A percentile compares a stretch with the other conserved stretches of the same genome.
These are phyloP conservation scores for Colletotrichum musicola DNA, from an alignment of 2,329 filamentous ascomycete species.

Conservation along the genomic window DNA sequence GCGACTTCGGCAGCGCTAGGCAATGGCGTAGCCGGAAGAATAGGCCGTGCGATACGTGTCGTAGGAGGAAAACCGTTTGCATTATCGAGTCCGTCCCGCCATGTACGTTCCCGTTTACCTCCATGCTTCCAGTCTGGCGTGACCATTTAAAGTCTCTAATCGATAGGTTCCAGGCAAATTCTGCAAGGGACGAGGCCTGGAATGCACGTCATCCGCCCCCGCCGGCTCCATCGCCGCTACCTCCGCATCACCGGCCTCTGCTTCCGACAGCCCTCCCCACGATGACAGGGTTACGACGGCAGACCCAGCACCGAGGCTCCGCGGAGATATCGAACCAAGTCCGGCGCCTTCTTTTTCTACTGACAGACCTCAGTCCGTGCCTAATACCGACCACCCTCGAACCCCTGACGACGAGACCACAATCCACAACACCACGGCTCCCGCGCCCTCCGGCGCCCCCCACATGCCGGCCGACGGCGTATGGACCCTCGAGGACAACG, in stretches of 20 bases:
- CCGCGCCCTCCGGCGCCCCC: neutral
- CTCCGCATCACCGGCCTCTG: neutral
- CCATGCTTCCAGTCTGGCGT: neutral
- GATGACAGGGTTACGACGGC: neutral
- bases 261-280: neutral
- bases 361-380: no score
- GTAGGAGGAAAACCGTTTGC: slow-evolving; percentile 60
- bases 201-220: neutral
- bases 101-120: slow-evolving; percentile 49
- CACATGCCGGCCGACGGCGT: neutral
- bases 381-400: no score
- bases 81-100: slow-evolving; percentile 58
- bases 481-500: slow-evolving; percentile 57
- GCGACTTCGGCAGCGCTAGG: slow-evolving; percentile 55
- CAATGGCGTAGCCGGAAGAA: slow-evolving; percentile 59
- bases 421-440: neutral
- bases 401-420: neutral
- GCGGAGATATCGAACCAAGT: neutral
- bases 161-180: slow-evolving; percentile 45
- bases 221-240: no score
- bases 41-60: slow-evolving; percentile 60
- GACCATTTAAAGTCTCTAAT: neutral
- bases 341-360: no score
- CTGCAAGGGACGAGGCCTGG: slow-evolving; percentile 46
- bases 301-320: neutral